A percentile compares a stretch with the other conserved stretches of the same genome.
Evolutionary conservation across 2,329 filamentous ascomycete species (phyloP).

Genomic region (Onygenales sp.): DNA sequence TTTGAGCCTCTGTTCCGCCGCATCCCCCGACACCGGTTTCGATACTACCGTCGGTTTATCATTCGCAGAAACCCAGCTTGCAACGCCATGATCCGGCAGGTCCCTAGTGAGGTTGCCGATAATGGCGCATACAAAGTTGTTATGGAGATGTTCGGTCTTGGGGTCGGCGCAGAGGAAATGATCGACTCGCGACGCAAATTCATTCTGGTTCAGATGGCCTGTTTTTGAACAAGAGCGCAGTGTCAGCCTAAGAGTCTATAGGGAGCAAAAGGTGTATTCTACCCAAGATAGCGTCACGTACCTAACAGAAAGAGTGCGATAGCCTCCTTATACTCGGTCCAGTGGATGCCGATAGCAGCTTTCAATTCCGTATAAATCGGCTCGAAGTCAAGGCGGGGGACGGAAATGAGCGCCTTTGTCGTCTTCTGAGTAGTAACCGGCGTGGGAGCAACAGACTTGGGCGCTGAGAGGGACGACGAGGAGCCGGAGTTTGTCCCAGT

Average conservation of each 20-base stretch:
- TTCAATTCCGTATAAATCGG: constrained; percentile 54
- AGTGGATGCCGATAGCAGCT: constrained; percentile 48
- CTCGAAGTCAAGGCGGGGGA: constrained; percentile 54
- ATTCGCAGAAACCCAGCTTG: constrained; percentile 55
- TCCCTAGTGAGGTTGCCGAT: constrained; percentile 52
- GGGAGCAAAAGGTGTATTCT: neutral
- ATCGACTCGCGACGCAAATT: constrained; percentile 48
- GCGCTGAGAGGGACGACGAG: constrained; percentile 18
- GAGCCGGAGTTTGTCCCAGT: constrained; percentile 33
- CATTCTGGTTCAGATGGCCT: constrained; percentile 53
- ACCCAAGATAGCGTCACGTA: constrained; percentile 19
- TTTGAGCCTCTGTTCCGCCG: constrained; percentile 53
- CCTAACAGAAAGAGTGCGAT: constrained; percentile 50
- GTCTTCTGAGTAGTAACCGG: constrained; percentile 33
- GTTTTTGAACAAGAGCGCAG: constrained; percentile 7
- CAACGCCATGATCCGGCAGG: constrained; percentile 52
- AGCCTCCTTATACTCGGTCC: constrained; percentile 51
- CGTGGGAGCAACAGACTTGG: constrained; percentile 18
- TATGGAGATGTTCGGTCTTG: constrained; percentile 50
- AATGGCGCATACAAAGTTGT: constrained; percentile 50
- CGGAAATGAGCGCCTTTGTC: constrained; percentile 41
- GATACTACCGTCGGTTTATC: constrained; percentile 41
- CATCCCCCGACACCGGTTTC: constrained; percentile 48
- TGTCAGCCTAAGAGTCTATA: neutral
- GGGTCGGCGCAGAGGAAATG: constrained; percentile 45